phyloP scores from a whole-genome alignment of 1,139 yeast genomes.

The Torulaspora pretoriensis region DNA sequence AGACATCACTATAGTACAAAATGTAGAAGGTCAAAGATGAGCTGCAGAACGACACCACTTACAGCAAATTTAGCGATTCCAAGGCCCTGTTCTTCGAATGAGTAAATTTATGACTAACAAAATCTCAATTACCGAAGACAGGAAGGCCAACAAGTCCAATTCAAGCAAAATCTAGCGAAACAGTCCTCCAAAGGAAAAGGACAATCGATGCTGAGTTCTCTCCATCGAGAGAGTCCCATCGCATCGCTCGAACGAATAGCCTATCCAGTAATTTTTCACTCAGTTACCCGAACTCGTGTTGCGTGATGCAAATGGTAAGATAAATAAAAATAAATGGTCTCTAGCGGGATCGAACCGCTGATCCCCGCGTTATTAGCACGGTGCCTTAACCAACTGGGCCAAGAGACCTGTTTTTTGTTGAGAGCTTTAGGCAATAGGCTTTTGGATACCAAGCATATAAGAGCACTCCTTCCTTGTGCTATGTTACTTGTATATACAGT shows the following conservation, averaged over 20 bases:
- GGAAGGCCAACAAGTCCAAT: background rate
- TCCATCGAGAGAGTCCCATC: conserved; percentile 3
- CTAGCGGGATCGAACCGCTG: conserved; percentile 33
- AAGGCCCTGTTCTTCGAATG: too few species aligned
- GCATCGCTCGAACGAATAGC: conserved; percentile 7
- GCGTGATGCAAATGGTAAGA: background rate
- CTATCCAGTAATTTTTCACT: conserved; percentile 6
- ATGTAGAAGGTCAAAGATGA: background rate
- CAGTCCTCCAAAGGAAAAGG: background rate
- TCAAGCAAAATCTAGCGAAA: background rate
- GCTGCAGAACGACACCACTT: background rate
- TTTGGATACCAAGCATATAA: background rate
- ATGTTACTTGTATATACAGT: background rate
- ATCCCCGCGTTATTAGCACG: conserved; percentile 31
- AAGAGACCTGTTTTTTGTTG: conserved; percentile 5
- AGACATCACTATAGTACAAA: conserved; percentile 1
- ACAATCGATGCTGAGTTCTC: background rate
- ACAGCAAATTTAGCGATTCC: background rate
- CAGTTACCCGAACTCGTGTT: conserved; percentile 2
- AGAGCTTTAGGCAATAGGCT: background rate
- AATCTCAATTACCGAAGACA: too few species aligned
- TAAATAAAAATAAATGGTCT: conserved; percentile 5
- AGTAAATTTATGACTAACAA: too few species aligned
- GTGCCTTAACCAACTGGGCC: conserved; percentile 30
- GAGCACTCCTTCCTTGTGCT: background rate